Percentiles rank a stretch among this genome's conserved stretches.
These are phyloP conservation scores for Cystoderma amianthinum DNA, from an alignment of 768 basidiomycete species.

Conservation along the genomic window DNA sequence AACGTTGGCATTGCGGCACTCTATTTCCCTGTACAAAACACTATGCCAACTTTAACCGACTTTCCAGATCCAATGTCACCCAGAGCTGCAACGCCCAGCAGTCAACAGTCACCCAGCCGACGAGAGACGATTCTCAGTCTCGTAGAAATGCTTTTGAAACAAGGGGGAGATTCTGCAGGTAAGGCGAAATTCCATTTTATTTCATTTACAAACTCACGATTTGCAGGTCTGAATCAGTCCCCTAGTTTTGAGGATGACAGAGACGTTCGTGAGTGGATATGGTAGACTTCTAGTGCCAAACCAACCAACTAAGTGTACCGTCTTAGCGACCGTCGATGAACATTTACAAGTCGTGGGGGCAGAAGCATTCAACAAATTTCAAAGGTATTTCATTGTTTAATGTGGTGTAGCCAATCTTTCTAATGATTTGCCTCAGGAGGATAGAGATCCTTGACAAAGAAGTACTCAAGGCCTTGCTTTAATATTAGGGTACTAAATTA, in stretches of 20 bases:
- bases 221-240: constrained; percentile 26
- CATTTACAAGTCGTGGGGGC: constrained; percentile 64
- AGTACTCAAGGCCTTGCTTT: constrained; percentile 20
- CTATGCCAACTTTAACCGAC: constrained; percentile 10
- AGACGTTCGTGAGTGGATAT: constrained; percentile 64
- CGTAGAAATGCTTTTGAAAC: constrained; percentile 41
- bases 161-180: constrained; percentile 21
- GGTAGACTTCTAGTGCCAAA: neutral
- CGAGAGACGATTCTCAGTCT: constrained; percentile 42
- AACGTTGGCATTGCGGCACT: too few relatives aligned
- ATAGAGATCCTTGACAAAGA: constrained; percentile 62
- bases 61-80: constrained; percentile 10
- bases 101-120: constrained; percentile 25
- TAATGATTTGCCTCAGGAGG: constrained; percentile 25
- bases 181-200: constrained; percentile 16
- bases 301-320: constrained; percentile 4
- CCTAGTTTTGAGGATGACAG: constrained; percentile 56
- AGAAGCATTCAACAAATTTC: constrained; percentile 56
- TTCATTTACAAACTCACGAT: constrained; percentile 1
- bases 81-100: constrained; percentile 13
- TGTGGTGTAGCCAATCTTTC: too few relatives aligned
- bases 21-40: too few relatives aligned
- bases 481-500: constrained; percentile 1
- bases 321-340: constrained; percentile 57
- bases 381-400: too few relatives aligned